phyloP scores from a whole-genome alignment of 2,329 filamentous ascomycete genomes.

The Didymosphaeria variabile region DNA sequence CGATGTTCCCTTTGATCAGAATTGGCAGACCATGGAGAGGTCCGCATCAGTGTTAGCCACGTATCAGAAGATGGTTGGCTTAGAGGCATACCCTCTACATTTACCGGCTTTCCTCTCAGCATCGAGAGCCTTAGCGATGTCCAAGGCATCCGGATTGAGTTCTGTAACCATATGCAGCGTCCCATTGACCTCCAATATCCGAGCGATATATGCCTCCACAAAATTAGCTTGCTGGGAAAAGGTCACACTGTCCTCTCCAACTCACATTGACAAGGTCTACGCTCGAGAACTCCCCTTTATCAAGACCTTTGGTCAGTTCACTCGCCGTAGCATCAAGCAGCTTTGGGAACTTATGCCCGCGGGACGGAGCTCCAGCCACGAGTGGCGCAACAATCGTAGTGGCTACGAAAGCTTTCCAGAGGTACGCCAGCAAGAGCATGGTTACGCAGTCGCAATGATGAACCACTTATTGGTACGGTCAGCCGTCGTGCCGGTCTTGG shows the following conservation, averaged over 20 bases:
- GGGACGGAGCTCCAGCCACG: conserved; percentile 20
- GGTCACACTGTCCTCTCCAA: conserved; percentile 1
- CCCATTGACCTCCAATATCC: conserved; percentile 63
- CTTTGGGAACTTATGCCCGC: conserved; percentile 34
- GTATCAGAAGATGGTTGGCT: neutral
- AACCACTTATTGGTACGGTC: neutral
- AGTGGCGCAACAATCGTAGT: conserved; percentile 26
- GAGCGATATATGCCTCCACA: conserved; percentile 58
- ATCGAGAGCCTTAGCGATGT: conserved; percentile 60
- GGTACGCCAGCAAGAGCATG: conserved; percentile 19
- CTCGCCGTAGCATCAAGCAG: conserved; percentile 63
- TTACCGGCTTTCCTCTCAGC: conserved; percentile 58
- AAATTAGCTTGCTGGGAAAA: neutral
- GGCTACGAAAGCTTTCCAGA: conserved; percentile 28
- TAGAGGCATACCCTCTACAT: conserved; percentile 52
- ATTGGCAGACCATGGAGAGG: conserved; percentile 72
- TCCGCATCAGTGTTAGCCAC: conserved; percentile 34
- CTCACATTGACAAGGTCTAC: conserved; percentile 61
- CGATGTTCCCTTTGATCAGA: conserved; percentile 74
- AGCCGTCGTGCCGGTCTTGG: neutral
- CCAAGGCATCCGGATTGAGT: conserved; percentile 63
- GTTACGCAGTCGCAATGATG: conserved; percentile 4
- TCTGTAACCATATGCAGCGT: conserved; percentile 63
- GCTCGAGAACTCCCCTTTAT: conserved; percentile 62
- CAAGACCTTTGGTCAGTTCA: conserved; percentile 60